phyloP scores from a whole-genome alignment of 306 rosid species.

The Luffa acutangula region DNA sequence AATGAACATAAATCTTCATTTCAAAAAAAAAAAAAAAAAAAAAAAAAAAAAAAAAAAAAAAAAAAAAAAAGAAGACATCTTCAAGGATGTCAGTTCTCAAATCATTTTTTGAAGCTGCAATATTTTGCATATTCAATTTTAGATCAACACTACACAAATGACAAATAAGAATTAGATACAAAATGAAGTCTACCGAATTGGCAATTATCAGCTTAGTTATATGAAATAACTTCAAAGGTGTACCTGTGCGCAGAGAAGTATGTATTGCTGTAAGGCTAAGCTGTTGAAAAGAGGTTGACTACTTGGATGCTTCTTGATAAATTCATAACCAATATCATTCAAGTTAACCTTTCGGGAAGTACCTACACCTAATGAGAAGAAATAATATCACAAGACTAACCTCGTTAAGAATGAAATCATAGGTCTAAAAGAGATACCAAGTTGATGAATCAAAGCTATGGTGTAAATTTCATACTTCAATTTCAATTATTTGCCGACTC shows the following conservation, averaged over 20 bases:
- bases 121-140: neutral
- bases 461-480: neutral
- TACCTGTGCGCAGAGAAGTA: slow-evolving; percentile 87
- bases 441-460: neutral
- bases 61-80: neutral
- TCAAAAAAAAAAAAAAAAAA: no score
- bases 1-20: neutral
- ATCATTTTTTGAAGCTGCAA: neutral
- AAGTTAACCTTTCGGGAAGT: slow-evolving; percentile 24
- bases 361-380: slow-evolving; percentile 23
- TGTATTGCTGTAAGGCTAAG: slow-evolving; percentile 76
- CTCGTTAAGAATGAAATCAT: neutral
- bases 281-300: slow-evolving; percentile 55
- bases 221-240: neutral
- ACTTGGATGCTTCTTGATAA: slow-evolving; percentile 35
- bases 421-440: neutral
- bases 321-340: slow-evolving; percentile 46
- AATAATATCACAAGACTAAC: slow-evolving; percentile 11
- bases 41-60: no score
- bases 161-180: neutral
- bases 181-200: neutral
- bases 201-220: neutral
- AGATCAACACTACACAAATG: neutral
- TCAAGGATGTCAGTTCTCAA: neutral
- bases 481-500: neutral